Evolutionary conservation across 495 filamentous ascomycete genomes (phyloP).

Genomic region (Penicillium riverlandense): DNA sequence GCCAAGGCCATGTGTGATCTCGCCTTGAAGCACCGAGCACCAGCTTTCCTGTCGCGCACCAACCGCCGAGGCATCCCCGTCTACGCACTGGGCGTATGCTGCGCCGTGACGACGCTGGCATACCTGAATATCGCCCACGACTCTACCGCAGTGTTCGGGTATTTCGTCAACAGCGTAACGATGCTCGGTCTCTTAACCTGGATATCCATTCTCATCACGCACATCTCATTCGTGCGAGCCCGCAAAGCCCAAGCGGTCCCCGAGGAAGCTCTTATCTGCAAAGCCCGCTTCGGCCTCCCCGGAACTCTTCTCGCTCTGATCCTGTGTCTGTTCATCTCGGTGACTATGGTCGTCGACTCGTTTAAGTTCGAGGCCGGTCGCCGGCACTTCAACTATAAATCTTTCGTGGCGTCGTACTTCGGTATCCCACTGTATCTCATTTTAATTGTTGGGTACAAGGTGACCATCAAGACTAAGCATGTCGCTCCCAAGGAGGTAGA

Average conservation of each 20-base stretch:
- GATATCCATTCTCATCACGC: constrained; percentile 73
- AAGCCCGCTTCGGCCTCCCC: constrained; percentile 60
- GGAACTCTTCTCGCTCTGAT: constrained; percentile 59
- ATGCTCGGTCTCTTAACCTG: constrained; percentile 62
- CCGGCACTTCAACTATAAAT: constrained; percentile 48
- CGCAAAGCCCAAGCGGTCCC: constrained; percentile 62
- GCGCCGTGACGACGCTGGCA: constrained; percentile 55
- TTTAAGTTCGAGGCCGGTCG: constrained; percentile 38
- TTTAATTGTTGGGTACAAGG: constrained; percentile 63
- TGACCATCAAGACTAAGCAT: constrained; percentile 40
- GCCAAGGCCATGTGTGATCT: constrained; percentile 71
- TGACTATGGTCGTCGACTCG: constrained; percentile 66
- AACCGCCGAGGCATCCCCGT: constrained; percentile 67
- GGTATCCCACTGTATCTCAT: constrained; percentile 69
- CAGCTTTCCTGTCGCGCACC: constrained; percentile 56
- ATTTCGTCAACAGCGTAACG: constrained; percentile 73
- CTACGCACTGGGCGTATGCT: constrained; percentile 53
- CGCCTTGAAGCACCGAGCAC: constrained; percentile 63
- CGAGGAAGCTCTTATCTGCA: constrained; percentile 56
- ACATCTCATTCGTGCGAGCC: constrained; percentile 68
- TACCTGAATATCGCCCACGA: constrained; percentile 64
- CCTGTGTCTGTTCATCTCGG: constrained; percentile 60
- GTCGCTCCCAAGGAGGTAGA: constrained; percentile 51
- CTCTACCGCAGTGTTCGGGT: constrained; percentile 59
- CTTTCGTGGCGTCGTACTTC: constrained; percentile 70